These are phyloP conservation scores for Stephanodiscus minutulus DNA, from an alignment of 108 stramenopile species.

Conservation along the genomic window DNA sequence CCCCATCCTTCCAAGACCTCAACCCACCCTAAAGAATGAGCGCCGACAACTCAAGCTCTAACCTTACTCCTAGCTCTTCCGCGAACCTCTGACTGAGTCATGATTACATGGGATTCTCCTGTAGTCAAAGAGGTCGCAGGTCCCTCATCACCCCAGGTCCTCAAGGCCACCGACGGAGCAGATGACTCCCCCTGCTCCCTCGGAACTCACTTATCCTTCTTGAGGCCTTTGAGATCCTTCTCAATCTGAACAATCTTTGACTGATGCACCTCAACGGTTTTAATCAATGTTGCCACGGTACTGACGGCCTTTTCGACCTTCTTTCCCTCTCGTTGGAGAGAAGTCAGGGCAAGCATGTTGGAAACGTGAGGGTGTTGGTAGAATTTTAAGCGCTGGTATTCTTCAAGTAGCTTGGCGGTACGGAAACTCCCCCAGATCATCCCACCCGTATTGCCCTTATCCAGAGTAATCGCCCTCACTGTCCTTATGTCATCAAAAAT, in stretches of 20 bases:
- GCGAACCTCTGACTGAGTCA: background rate
- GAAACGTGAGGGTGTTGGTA: slow-evolving; percentile 4
- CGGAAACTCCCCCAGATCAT: slow-evolving; percentile 8
- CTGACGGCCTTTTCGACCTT: background rate
- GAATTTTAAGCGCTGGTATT: background rate
- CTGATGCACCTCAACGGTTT: background rate
- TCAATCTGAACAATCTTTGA: background rate
- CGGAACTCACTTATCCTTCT: too few relatives aligned
- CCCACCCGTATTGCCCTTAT: background rate
- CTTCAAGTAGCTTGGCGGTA: background rate
- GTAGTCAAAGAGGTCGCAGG: background rate
- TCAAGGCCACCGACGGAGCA: too few relatives aligned
- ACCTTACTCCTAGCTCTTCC: slow-evolving; percentile 3
- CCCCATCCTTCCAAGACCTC: background rate
- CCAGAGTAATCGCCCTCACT: background rate
- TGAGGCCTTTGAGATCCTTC: background rate
- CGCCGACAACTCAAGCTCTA: background rate
- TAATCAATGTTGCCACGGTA: background rate
- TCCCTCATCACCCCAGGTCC: too few relatives aligned
- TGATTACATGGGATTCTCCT: background rate
- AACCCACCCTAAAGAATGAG: background rate
- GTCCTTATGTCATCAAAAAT: background rate
- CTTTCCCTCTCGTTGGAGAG: slow-evolving; percentile 6
- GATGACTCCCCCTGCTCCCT: too few relatives aligned
- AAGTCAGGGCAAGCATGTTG: slow-evolving; percentile 2